Evolutionary conservation across 768 basidiomycete species (phyloP).

Genomic region (Rhodocollybia butyracea): DNA sequence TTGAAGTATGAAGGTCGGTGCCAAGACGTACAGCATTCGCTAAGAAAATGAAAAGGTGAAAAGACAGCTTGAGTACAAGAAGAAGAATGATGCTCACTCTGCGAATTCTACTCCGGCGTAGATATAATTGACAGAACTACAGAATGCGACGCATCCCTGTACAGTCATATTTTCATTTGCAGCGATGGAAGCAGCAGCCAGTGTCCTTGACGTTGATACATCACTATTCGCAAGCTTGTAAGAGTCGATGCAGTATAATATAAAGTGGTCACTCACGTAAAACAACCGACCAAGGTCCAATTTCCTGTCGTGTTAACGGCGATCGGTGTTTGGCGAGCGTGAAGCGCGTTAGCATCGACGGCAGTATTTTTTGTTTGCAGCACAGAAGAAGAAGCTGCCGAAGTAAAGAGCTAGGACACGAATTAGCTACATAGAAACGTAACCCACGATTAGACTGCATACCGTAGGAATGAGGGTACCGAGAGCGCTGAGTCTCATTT

Average conservation of each 20-base stretch:
- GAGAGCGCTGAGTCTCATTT: neutral
- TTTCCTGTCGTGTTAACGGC: neutral
- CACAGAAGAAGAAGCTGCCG: neutral
- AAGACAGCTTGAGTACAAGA: neutral
- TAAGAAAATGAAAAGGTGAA: slow-evolving; percentile 4
- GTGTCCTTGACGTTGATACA: slow-evolving; percentile 45
- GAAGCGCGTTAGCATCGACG: neutral
- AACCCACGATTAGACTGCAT: neutral
- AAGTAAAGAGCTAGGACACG: neutral
- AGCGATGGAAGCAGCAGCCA: slow-evolving; percentile 43
- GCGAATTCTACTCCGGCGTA: slow-evolving; percentile 67
- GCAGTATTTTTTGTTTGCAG: neutral
- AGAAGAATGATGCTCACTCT: slow-evolving; percentile 26
- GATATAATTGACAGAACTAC: slow-evolving; percentile 33
- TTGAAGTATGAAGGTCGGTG: slow-evolving; percentile 11
- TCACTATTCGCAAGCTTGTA: slow-evolving; percentile 20
- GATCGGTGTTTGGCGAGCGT: neutral
- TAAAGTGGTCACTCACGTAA: slow-evolving; percentile 30
- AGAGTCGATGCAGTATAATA: neutral
- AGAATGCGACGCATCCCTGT: slow-evolving; percentile 40
- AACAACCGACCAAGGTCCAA: slow-evolving; percentile 53
- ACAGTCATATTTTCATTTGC: slow-evolving; percentile 49
- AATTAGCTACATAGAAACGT: neutral
- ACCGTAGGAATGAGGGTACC: neutral
- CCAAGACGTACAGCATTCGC: slow-evolving; percentile 38